Evolutionary conservation across 2,329 filamentous ascomycete genomes (phyloP).

Genomic region (Neonectria magnoliae): DNA sequence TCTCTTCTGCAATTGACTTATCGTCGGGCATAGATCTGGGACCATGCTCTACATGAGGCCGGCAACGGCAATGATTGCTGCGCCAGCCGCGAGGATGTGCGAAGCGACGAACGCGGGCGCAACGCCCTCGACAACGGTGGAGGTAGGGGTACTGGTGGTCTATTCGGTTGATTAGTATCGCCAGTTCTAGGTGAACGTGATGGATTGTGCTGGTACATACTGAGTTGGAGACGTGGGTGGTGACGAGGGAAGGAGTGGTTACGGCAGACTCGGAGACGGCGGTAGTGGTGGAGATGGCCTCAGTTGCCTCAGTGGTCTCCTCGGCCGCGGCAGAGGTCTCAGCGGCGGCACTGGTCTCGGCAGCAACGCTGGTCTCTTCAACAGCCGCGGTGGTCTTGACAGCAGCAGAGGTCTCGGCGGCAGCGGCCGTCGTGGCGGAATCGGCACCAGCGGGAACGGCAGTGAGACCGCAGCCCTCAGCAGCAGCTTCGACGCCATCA

Average conservation of each 20-base stretch:
- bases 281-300: constrained; percentile 8
- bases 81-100: constrained; percentile 21
- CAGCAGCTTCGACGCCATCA: constrained; percentile 48
- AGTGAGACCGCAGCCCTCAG: constrained; percentile 48
- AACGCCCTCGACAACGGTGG: constrained; percentile 15
- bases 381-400: constrained; percentile 18
- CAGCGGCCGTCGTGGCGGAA: constrained; percentile 21
- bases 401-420: constrained; percentile 23
- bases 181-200: too few relatives aligned
- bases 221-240: constrained; percentile 20
- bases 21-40: not conserved
- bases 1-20: not conserved
- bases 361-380: constrained; percentile 4
- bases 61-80: constrained; percentile 24
- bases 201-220: constrained; percentile 3
- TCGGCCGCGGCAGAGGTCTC: constrained; percentile 6
- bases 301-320: constrained; percentile 9
- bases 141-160: constrained; percentile 24
- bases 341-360: constrained; percentile 7
- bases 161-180: not conserved
- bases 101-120: constrained; percentile 25
- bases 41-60: constrained; percentile 23
- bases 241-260: not conserved
- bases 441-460: constrained; percentile 36
- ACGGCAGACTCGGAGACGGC: constrained; percentile 1